Evolutionary conservation across 1,284 basidiomycete species (phyloP).

Genomic region (Tilletia horrida): DNA sequence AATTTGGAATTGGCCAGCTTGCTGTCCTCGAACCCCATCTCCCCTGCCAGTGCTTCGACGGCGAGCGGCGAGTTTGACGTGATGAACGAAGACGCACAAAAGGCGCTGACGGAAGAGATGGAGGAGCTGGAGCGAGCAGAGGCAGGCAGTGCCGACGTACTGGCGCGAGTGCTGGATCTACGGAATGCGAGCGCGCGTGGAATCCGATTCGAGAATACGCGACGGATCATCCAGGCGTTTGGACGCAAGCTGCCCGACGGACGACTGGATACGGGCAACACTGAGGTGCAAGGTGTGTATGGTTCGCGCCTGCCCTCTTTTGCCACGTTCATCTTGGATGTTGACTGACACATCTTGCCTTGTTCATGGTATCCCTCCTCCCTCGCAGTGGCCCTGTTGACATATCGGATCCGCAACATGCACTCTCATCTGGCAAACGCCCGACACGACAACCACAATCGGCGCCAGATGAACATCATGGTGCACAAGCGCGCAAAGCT

Average conservation of each 20-base stretch:
- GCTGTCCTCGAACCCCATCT: no score
- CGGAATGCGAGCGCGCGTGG: conserved; percentile 79
- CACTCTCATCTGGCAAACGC: conserved; percentile 69
- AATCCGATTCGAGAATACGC: conserved; percentile 79
- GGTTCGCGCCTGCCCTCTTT: background rate
- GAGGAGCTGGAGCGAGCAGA: conserved; percentile 57
- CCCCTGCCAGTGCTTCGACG: background rate
- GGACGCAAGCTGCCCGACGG: conserved; percentile 58
- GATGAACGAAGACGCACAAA: conserved; percentile 18
- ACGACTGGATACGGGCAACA: conserved; percentile 73
- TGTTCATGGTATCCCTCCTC: background rate
- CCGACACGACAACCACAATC: conserved; percentile 75
- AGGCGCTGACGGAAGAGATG: conserved; percentile 24
- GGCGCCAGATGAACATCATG: conserved; percentile 68
- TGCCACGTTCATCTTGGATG: no score
- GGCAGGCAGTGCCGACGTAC: conserved; percentile 63
- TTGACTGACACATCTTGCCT: conserved; percentile 13
- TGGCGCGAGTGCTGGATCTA: conserved; percentile 75
- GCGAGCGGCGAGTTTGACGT: conserved; percentile 11
- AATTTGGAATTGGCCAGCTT: background rate
- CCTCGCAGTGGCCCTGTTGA: conserved; percentile 73
- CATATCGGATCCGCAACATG: conserved; percentile 77
- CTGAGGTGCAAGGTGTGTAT: conserved; percentile 79
- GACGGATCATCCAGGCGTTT: conserved; percentile 75
- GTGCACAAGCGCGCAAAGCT: conserved; percentile 79